Percentiles rank a stretch among this genome's conserved stretches.
Conservation (phyloP, 345 rosid species). For the Eucalyptus erythrocorys region DNA sequence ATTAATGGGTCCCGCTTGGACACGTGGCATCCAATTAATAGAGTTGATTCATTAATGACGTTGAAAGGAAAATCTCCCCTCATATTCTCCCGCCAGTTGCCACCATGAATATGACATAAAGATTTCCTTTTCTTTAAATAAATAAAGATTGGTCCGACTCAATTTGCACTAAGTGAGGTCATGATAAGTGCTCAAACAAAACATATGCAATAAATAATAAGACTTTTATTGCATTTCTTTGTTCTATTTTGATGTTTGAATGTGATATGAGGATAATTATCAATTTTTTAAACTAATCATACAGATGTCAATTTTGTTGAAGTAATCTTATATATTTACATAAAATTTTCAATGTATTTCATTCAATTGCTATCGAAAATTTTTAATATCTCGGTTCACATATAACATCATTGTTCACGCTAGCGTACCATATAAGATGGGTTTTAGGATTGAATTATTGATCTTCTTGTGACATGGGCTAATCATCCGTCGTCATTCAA, state of each 20-base stretch:
- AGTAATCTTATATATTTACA: too few relatives aligned
- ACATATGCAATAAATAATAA: background rate
- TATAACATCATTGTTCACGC: background rate
- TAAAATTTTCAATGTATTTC: too few relatives aligned
- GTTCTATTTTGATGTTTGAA: background rate
- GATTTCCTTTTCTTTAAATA: too few relatives aligned
- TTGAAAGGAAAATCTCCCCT: too few relatives aligned
- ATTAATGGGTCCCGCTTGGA: too few relatives aligned
- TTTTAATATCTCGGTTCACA: too few relatives aligned
- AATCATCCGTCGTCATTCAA: rapidly evolving
- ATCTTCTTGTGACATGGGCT: background rate
- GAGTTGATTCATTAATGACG: too few relatives aligned
- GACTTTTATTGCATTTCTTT: background rate
- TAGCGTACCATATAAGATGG: background rate
- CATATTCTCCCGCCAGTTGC: too few relatives aligned
- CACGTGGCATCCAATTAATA: too few relatives aligned
- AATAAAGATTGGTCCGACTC: background rate
- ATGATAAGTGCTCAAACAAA: background rate
- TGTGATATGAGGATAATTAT: too few relatives aligned
- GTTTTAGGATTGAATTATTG: background rate
- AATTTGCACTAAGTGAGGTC: background rate
- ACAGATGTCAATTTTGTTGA: rapidly evolving
- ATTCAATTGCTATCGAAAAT: rapidly evolving
- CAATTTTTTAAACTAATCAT: rapidly evolving
- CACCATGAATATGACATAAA: too few relatives aligned